Evolutionary conservation across 257 asterid genomes (phyloP), one percentile per base, ranked within the genome.

Genomic region (Gentiana dahurica): DNA sequence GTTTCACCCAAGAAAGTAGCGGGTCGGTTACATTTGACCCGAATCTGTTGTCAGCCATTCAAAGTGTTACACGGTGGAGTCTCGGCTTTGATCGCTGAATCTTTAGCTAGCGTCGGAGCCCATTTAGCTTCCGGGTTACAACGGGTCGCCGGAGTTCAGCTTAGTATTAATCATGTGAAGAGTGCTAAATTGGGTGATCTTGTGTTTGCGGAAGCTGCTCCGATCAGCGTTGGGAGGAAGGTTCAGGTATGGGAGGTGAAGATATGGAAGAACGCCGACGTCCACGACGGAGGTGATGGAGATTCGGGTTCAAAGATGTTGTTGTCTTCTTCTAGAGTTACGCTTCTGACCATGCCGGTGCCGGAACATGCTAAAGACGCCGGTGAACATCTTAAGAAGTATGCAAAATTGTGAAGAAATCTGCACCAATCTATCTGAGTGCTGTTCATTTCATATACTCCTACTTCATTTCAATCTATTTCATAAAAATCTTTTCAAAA

Each of bases 181-280:
- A 76, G 87, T 6, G 97, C 94, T 33, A 53, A 62, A n/a, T 47
- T 83, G 11, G 95, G 95, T 3, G 94, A 89, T 65, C 76, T 78
- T 56, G 82, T 86, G 0, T 12, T 73, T 12, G 97, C 87, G 1
- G 92, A 86, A 63, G 97, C 97, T 36, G 49, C 65, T 1, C 95
- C 97, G 0, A 54, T 82, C 59, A 80, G 61, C 41, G 61, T 73
- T 51, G 97, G 97, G 11, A 83, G 65, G 64, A 78, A 87, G 7
- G 72, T 89, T 64, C 97, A 89, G 83, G 89, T 90, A 1, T 86
- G 95, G 96, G 94, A 82, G 67, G 96, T 87, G 52, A 56, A 67
- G 32, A 67, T 89, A 3, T 86, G 75, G 69, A 89, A 83, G 67
- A 32, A 56, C n/a, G 78, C 9, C 9, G 34, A 5, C 33, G 33